A percentile compares a stretch with the other conserved stretches of the same genome.
Conservation (phyloP, 139 green algal genomes). For the Micromonas commoda region DNA sequence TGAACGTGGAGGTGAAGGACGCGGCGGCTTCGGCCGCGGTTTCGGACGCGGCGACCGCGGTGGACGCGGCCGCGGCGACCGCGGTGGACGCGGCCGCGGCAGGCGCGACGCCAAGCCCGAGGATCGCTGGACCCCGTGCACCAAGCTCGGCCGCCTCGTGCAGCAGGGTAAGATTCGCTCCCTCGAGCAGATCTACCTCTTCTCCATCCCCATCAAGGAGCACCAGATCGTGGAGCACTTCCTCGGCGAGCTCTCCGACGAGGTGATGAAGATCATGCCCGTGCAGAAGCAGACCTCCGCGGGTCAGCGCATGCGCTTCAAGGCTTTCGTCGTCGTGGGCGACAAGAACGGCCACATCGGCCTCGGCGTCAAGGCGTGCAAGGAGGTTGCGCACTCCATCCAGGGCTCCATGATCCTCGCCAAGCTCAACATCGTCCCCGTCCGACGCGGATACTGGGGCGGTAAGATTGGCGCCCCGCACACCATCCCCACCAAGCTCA, state of each 20-base stretch:
- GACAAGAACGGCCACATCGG: constrained; percentile 97
- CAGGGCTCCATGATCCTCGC: constrained; percentile 94
- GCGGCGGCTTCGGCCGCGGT: constrained; percentile 83
- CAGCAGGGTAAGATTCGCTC: constrained; percentile 98
- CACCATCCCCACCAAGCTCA: constrained; percentile 87
- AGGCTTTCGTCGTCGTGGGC: constrained; percentile 99
- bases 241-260: constrained; percentile 53
- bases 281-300: constrained; percentile 99
- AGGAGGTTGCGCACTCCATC: constrained; percentile 98
- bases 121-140: constrained; percentile 94
- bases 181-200: constrained; percentile 98
- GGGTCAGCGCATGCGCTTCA: constrained; percentile 98
- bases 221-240: constrained; percentile 58
- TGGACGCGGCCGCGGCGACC: constrained; percentile 41
- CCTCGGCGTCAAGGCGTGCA: constrained; percentile 98
- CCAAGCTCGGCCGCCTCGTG: constrained; percentile 96
- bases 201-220: constrained; percentile 96
- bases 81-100: constrained; percentile 49
- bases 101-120: constrained; percentile 80
- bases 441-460: constrained; percentile 97
- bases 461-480: constrained; percentile 85
- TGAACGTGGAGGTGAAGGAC: constrained; percentile 27
- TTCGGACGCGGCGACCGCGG: constrained; percentile 57
- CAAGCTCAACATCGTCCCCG: constrained; percentile 90
- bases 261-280: constrained; percentile 99